Evolutionary conservation across 1,284 basidiomycete species (phyloP), one percentile per base, ranked within the genome.

Genomic region (Sphagnurus paluster): DNA sequence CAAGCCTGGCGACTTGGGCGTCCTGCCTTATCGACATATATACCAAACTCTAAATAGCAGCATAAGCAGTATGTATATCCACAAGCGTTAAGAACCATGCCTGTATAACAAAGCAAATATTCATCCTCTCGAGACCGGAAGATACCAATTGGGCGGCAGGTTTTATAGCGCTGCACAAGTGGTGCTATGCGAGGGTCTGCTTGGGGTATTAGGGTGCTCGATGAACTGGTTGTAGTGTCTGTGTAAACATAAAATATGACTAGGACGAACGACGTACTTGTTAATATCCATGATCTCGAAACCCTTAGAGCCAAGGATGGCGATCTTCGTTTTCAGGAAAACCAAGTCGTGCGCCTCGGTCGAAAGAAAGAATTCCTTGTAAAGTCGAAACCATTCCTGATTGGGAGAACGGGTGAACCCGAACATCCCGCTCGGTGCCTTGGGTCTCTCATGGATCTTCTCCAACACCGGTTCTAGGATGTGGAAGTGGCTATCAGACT

Each of bases 241-340:
- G 40, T 21, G 24, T 28, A 17, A 33, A 14, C 10, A 20, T 11
- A 13, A 46, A n/a, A 38, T 17, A 24, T 24, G 40, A 7, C 42
- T 14, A 17, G 21, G 7, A 36, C 8, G 29, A 39, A 36, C 3
- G 13, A 75, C 88, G 32, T 64, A 93, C 92, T 92, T 85, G 2
- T 82, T 81, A 25, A 98, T 74, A 63, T 97, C 90, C 90, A 98
- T 97, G 58, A 98, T 96, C 69, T 96, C 92, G 59, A 98, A 96
- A n/a, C 92, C 93, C 60, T 90, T 93, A 2, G 88, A 81, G 56
- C 93, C 95, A 24, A 96, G 79, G 47, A 99, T 89, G 4, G 92
- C 93, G 49, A 99, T 85, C 68, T 87, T 91, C 21, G 89, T 85
- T 63, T 92, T 92, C 49, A 97, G 74, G 74, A 98, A 98, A 57